A percentile compares a stretch with the other conserved stretches of the same genome.
These are phyloP conservation scores for Combretum micranthum DNA, from an alignment of 345 rosid genomes.

Conservation along the genomic window DNA sequence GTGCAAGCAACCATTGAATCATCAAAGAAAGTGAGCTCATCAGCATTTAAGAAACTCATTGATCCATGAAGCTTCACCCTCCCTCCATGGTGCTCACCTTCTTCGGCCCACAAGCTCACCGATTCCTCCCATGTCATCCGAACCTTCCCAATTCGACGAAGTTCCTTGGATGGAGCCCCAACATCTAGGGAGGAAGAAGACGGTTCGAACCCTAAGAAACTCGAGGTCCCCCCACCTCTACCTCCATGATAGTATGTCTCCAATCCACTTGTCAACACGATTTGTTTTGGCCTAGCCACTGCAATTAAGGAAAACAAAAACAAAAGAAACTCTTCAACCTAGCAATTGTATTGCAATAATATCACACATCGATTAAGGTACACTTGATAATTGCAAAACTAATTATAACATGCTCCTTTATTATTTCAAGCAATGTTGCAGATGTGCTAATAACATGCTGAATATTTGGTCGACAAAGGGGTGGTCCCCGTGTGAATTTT, in stretches of 20 bases:
- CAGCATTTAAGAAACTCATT: slow-evolving; percentile 77
- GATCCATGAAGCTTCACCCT: slow-evolving; percentile 64
- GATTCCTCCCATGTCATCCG: slow-evolving; percentile 98
- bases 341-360: neutral
- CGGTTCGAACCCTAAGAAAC: slow-evolving; percentile 46
- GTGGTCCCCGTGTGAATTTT: too few species aligned
- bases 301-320: slow-evolving; percentile 1
- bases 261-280: slow-evolving; percentile 40
- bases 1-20: slow-evolving; percentile 80
- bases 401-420: too few species aligned
- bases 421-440: too few species aligned
- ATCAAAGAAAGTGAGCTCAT: slow-evolving; percentile 77
- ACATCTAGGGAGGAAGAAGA: slow-evolving; percentile 22
- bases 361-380: neutral
- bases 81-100: slow-evolving; percentile 74
- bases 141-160: slow-evolving; percentile 83
- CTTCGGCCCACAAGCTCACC: slow-evolving; percentile 93
- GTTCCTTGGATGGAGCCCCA: slow-evolving; percentile 39
- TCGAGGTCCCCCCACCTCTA: slow-evolving; percentile 26
- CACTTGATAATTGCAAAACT: neutral
- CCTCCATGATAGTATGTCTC: slow-evolving; percentile 27
- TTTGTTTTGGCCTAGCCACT: slow-evolving; percentile 69
- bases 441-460: too few species aligned
- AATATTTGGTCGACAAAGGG: too few species aligned
- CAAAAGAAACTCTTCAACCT: neutral